Conservation (phyloP, 495 filamentous ascomycete genomes). For the Talaromyces wortmannii region DNA sequence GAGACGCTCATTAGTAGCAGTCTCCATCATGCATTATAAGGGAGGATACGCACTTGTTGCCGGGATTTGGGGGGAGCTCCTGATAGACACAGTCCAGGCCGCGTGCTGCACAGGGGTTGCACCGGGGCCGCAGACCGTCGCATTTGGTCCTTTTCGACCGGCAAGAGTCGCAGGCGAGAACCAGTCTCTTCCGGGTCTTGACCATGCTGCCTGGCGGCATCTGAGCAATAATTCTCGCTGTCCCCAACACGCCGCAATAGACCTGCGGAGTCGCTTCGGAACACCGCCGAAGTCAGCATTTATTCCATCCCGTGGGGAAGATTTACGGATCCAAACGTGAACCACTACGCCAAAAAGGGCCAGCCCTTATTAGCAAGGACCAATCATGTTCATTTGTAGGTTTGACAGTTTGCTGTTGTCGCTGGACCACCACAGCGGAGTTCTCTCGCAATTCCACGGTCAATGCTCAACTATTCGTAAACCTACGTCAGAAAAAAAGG, state of each 20-base stretch:
- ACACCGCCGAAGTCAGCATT: not conserved
- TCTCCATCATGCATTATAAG: not conserved
- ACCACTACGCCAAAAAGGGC: not conserved
- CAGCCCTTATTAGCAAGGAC: too few relatives aligned
- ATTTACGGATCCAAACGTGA: too few relatives aligned
- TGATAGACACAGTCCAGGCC: slow-evolving; percentile 1
- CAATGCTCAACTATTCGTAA: too few relatives aligned
- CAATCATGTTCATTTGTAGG: too few relatives aligned
- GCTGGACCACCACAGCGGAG: too few relatives aligned
- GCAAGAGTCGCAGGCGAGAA: slow-evolving; percentile 1
- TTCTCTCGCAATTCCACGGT: too few relatives aligned
- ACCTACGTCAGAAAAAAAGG: too few relatives aligned
- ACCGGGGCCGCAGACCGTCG: not conserved
- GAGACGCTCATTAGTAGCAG: not conserved
- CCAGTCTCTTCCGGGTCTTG: not conserved
- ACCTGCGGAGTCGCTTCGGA: not conserved
- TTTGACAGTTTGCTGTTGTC: too few relatives aligned
- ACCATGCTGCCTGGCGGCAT: not conserved
- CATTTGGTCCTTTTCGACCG: slow-evolving; percentile 3
- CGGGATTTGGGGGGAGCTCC: not conserved
- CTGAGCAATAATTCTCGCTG: not conserved
- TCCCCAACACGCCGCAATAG: not conserved
- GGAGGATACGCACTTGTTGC: not conserved
- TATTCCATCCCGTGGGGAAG: not conserved
- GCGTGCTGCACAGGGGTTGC: not conserved